phyloP scores from a whole-genome alignment of 257 asterid genomes.

The Thymus quinquecostatus region DNA sequence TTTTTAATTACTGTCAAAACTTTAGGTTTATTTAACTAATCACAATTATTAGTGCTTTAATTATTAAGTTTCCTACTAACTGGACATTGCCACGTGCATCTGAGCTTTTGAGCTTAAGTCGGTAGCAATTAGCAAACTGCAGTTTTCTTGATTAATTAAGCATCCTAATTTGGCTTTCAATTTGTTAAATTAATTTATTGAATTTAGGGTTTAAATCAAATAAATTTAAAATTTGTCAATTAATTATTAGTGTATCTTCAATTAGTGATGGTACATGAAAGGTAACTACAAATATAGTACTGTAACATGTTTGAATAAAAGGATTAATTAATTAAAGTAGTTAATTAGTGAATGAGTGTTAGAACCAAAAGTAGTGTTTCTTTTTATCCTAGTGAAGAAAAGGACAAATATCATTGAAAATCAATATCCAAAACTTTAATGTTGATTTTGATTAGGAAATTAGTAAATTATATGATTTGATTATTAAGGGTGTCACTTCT shows the following conservation, averaged over 20 bases:
- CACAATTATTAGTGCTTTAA: not conserved
- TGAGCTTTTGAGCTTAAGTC: not conserved
- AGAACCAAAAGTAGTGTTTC: too few relatives aligned
- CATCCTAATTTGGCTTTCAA: not conserved
- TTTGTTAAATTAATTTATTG: not conserved
- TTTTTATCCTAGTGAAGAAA: too few relatives aligned
- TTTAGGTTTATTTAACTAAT: not conserved
- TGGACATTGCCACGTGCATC: slow-evolving; percentile 17
- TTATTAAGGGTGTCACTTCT: not conserved
- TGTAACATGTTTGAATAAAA: too few relatives aligned
- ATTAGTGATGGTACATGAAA: too few relatives aligned
- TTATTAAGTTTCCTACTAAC: slow-evolving; percentile 7
- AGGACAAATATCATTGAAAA: too few relatives aligned
- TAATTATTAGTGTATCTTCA: too few relatives aligned
- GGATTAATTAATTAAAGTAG: too few relatives aligned
- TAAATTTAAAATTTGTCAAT: not conserved
- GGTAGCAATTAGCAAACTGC: not conserved
- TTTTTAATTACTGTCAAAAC: not conserved
- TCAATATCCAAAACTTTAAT: too few relatives aligned
- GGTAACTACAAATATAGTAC: too few relatives aligned
- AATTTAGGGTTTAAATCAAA: not conserved
- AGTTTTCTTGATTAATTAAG: not conserved
- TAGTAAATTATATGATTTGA: too few relatives aligned
- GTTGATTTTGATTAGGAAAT: too few relatives aligned
- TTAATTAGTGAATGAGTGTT: too few relatives aligned